Evolutionary conservation across 2,329 filamentous ascomycete genomes (phyloP), one percentile per base, ranked within the genome.

Genomic region (Sclerotinia sclerotiorum): DNA sequence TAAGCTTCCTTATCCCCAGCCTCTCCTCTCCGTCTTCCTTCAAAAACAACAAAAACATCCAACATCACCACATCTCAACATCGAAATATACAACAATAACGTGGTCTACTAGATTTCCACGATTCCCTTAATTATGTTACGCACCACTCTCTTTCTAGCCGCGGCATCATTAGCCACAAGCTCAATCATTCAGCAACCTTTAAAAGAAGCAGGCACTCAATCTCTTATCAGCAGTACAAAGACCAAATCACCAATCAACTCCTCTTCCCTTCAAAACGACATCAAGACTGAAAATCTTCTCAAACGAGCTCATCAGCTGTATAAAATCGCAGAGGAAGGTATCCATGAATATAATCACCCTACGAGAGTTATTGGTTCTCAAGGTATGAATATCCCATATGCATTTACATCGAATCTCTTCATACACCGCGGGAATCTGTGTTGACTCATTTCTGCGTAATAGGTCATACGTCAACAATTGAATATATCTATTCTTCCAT

Each of bases 341-440:
- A 79, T 84, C 70, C 80, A 83, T 1, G 87, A 90, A 71, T 90
- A 87, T 75, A 85, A 85, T 70, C 89, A 89, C 73, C 89, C 89
- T 1, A 92, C 89, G 1, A 84, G 89, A 65, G 89, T 91, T 29
- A 91, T 92, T 72, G 89, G 89, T 42, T 90, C 87, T 71, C 75
- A 84, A 76, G 87, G 87, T 88, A 78, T 68, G 72, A 42, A 35
- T 68, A 72, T 46, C 39, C 15, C 51, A 57, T n/a, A n/a, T n/a
- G n/a, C n/a, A n/a, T 57, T 42, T 19, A 10, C 24, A 65, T 55
- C 29, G 10, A 52, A 60, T n/a, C n/a, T n/a, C n/a, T n/a, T n/a
- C n/a, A n/a, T n/a, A n/a, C n/a, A n/a, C n/a, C n/a, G n/a, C n/a
- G n/a, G n/a, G n/a, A n/a, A n/a, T n/a, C n/a, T n/a, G n/a, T n/a